These are phyloP conservation scores for Fusarium redolens DNA, from an alignment of 2,329 filamentous ascomycete species.

Conservation along the genomic window DNA sequence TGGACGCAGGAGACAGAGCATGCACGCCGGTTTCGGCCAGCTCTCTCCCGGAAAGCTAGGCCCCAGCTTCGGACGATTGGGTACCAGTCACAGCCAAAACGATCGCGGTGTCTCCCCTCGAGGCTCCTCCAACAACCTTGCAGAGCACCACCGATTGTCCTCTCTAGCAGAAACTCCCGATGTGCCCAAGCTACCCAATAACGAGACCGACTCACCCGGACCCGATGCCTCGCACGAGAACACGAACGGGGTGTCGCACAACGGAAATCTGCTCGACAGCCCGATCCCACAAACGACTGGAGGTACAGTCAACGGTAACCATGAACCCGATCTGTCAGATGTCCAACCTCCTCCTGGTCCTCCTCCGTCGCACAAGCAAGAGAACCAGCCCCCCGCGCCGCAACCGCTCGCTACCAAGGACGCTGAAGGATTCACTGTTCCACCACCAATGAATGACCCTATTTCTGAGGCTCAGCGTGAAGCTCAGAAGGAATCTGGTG, in stretches of 20 bases:
- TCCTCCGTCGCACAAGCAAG: constrained; percentile 57
- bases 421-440: constrained; percentile 81
- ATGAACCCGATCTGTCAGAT: constrained; percentile 60
- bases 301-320: constrained; percentile 60
- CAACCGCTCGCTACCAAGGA: constrained; percentile 65
- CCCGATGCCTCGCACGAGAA: constrained; percentile 53
- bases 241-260: constrained; percentile 57
- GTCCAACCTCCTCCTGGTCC: constrained; percentile 64
- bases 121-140: constrained; percentile 69
- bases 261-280: constrained; percentile 46
- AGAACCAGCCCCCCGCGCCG: constrained; percentile 50
- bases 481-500: constrained; percentile 56
- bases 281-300: constrained; percentile 46
- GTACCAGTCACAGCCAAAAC: constrained; percentile 66
- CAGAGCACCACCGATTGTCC: constrained; percentile 65
- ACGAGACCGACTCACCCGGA: constrained; percentile 42
- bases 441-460: constrained; percentile 69
- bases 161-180: constrained; percentile 69
- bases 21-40: constrained; percentile 70
- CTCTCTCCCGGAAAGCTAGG: constrained; percentile 65
- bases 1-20: constrained; percentile 72
- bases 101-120: constrained; percentile 66
- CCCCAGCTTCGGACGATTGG: constrained; percentile 69
- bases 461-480: constrained; percentile 81
- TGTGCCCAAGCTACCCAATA: constrained; percentile 45